A percentile compares a stretch with the other conserved stretches of the same genome.
These are phyloP conservation scores for Candida maltosa DNA, from an alignment of 805 yeast genomes.

Conservation along the genomic window DNA sequence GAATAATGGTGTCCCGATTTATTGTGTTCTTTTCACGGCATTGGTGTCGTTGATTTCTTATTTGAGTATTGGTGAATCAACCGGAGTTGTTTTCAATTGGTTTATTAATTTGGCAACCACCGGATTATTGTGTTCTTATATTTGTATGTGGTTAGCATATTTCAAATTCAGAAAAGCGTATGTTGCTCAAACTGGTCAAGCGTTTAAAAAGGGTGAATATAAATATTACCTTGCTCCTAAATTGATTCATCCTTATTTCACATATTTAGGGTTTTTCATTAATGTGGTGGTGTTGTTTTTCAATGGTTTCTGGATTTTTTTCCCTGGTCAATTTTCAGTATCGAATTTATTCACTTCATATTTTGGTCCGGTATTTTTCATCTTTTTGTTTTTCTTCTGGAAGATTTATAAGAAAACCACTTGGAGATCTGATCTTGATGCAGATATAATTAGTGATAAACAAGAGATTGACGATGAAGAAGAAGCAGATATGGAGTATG, in stretches of 20 bases:
- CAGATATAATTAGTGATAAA: slow-evolving; percentile 33
- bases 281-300: slow-evolving; percentile 25
- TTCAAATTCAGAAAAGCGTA: slow-evolving; percentile 28
- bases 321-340: slow-evolving; percentile 32
- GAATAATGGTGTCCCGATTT: slow-evolving; percentile 31
- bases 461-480: slow-evolving; percentile 33
- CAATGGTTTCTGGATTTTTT: slow-evolving; percentile 42
- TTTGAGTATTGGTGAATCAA: slow-evolving; percentile 24
- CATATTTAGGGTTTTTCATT: slow-evolving; percentile 21
- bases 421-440: slow-evolving; percentile 26
- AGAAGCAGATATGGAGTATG: slow-evolving; percentile 19
- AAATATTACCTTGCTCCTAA: slow-evolving; percentile 17
- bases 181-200: slow-evolving; percentile 22
- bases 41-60: slow-evolving; percentile 23
- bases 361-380: slow-evolving; percentile 33
- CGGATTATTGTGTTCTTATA: slow-evolving; percentile 28
- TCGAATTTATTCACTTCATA: slow-evolving; percentile 35
- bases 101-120: slow-evolving; percentile 34
- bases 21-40: slow-evolving; percentile 20
- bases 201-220: slow-evolving; percentile 11
- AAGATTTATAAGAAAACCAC: slow-evolving; percentile 28
- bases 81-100: slow-evolving; percentile 32
- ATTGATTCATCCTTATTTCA: slow-evolving; percentile 23
- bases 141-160: slow-evolving; percentile 29
- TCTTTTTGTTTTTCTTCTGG: slow-evolving; percentile 25